Evolutionary conservation across 352 stramenopile species (phyloP).

Genomic region (Aphanomyces invadans): DNA sequence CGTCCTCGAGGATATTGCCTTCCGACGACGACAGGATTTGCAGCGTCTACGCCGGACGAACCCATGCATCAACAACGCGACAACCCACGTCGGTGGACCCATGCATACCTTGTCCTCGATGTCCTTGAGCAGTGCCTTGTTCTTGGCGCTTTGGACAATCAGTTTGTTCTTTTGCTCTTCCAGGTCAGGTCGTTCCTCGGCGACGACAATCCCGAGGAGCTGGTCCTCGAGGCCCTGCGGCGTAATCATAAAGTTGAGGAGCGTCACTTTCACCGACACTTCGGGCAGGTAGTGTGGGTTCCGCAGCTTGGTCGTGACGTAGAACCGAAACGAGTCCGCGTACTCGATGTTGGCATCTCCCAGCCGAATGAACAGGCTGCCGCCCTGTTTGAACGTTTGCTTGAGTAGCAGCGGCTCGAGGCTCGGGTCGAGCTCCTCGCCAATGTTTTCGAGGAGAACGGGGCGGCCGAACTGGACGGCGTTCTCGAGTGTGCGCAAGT

Average conservation of each 20-base stretch:
- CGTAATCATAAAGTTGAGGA: conserved; percentile 96
- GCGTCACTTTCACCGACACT: conserved; percentile 88
- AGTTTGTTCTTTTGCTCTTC: conserved; percentile 91
- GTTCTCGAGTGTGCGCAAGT: conserved; percentile 90
- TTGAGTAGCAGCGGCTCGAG: conserved; percentile 91
- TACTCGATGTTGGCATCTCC: conserved; percentile 91
- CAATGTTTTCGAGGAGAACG: conserved; percentile 89
- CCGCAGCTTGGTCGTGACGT: conserved; percentile 91
- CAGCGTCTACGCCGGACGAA: conserved; percentile 50
- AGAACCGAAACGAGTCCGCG: conserved; percentile 87
- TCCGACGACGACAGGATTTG: conserved; percentile 86
- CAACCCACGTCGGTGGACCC: too few species aligned
- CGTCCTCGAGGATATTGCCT: conserved; percentile 91
- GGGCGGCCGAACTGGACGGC: conserved; percentile 88
- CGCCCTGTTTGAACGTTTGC: conserved; percentile 91
- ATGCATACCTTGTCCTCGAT: conserved; percentile 83
- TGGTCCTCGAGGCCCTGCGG: conserved; percentile 88
- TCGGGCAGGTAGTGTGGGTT: conserved; percentile 92
- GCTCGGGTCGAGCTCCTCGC: conserved; percentile 88
- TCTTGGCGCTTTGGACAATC: conserved; percentile 87
- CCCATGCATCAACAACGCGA: background rate
- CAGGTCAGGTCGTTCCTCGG: conserved; percentile 86
- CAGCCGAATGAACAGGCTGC: conserved; percentile 87
- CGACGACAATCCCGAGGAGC: conserved; percentile 88
- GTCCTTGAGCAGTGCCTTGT: conserved; percentile 88